A percentile compares a stretch with the other conserved stretches of the same genome.
Conservation (phyloP, 805 yeast species). For the Wickerhamiella sergipiensis region DNA sequence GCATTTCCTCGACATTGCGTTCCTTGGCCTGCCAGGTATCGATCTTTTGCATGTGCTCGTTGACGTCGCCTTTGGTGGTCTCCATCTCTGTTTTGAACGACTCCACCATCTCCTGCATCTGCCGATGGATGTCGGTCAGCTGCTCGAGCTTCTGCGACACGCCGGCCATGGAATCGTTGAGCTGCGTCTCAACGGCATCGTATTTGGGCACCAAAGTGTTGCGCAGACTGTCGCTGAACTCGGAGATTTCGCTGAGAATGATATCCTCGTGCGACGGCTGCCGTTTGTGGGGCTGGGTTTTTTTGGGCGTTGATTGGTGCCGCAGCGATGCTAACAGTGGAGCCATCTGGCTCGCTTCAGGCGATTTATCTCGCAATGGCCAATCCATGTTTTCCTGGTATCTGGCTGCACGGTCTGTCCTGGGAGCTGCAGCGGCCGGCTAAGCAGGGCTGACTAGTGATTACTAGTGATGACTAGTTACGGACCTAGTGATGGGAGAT, state of each 20-base stretch:
- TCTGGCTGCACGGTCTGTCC: too few species aligned
- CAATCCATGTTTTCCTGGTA: too few species aligned
- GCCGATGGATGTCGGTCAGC: conserved; percentile 15
- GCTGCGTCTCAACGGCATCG: conserved; percentile 12
- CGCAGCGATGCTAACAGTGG: not conserved
- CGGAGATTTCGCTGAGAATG: conserved; percentile 46
- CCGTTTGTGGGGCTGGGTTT: not conserved
- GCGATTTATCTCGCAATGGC: not conserved
- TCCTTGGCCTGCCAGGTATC: conserved; percentile 16
- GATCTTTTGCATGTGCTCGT: conserved; percentile 15
- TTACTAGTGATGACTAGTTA: too few species aligned
- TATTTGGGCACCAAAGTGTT: conserved; percentile 37
- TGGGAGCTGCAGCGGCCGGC: too few species aligned
- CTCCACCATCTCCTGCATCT: conserved; percentile 12
- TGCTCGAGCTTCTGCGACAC: conserved; percentile 17
- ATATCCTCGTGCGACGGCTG: conserved; percentile 30
- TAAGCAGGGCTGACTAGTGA: too few species aligned
- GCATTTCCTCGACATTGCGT: conserved; percentile 16
- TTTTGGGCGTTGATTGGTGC: not conserved
- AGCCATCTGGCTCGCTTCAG: not conserved
- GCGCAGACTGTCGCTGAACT: conserved; percentile 37
- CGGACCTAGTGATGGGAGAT: too few species aligned
- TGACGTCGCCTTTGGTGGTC: conserved; percentile 13
- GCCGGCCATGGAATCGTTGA: conserved; percentile 11
- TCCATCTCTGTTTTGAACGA: conserved; percentile 14